phyloP scores from a whole-genome alignment of 352 stramenopile species.

The Albugo candida region DNA sequence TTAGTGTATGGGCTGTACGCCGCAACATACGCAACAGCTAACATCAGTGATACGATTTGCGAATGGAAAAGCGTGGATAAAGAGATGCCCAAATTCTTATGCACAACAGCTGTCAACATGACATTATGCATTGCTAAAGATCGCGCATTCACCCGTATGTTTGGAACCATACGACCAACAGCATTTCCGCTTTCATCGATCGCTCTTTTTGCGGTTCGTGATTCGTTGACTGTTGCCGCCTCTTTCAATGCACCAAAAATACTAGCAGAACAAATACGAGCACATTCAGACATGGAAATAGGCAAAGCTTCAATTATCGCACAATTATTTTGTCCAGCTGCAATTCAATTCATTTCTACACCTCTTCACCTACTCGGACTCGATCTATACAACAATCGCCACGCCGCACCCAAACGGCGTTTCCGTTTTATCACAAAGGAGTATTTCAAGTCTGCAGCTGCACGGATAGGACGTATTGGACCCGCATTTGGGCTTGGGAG shows the following conservation, averaged over 20 bases:
- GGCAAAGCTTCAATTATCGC: conserved; percentile 31
- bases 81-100: conserved; percentile 78
- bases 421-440: conserved; percentile 48
- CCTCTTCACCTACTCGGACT: conserved; percentile 76
- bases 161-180: conserved; percentile 57
- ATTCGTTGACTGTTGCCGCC: conserved; percentile 68
- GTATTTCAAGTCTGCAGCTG: conserved; percentile 70
- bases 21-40: conserved; percentile 77
- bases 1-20: conserved; percentile 82
- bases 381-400: conserved; percentile 77
- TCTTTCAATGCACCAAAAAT: conserved; percentile 77
- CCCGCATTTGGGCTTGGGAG: conserved; percentile 80
- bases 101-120: conserved; percentile 82
- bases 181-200: conserved; percentile 65
- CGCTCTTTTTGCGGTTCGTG: conserved; percentile 70
- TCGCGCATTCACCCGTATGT: conserved; percentile 82
- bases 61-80: conserved; percentile 50
- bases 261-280: conserved; percentile 36
- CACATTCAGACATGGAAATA: conserved; percentile 19
- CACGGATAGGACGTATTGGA: conserved; percentile 71
- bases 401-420: conserved; percentile 13
- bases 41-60: conserved; percentile 69
- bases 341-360: conserved; percentile 78
- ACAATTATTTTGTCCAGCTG: conserved; percentile 65
- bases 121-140: conserved; percentile 82